Conservation (phyloP, 495 filamentous ascomycete species). For the Hypoxylon fragiforme region DNA sequence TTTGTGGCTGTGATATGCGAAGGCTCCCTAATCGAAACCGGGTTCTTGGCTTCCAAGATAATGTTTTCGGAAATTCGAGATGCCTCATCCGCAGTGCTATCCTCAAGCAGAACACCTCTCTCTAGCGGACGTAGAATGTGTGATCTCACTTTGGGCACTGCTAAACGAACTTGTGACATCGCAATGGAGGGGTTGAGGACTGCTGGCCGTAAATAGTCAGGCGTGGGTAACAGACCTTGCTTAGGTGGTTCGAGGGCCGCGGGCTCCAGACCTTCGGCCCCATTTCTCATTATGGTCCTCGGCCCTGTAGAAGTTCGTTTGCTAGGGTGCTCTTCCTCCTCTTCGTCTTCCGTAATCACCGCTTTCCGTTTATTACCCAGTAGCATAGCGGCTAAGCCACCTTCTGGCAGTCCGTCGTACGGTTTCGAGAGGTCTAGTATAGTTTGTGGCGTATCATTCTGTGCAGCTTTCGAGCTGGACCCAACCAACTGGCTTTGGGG, state of each 20-base stretch:
- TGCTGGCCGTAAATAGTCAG: slow-evolving; percentile 86
- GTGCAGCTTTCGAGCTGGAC: slow-evolving; percentile 61
- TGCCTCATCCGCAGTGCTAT: slow-evolving; percentile 59
- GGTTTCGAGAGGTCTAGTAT: slow-evolving; percentile 92
- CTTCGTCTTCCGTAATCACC: slow-evolving; percentile 65
- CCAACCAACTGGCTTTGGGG: slow-evolving; percentile 82
- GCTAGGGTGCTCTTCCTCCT: slow-evolving; percentile 60
- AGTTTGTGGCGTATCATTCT: slow-evolving; percentile 77
- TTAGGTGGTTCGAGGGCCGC: slow-evolving; percentile 57
- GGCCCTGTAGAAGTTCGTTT: slow-evolving; percentile 71
- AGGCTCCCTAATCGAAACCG: slow-evolving; percentile 71
- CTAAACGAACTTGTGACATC: slow-evolving; percentile 83
- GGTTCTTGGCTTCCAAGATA: slow-evolving; percentile 54
- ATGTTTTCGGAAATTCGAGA: slow-evolving; percentile 61
- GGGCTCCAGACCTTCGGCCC: slow-evolving; percentile 73
- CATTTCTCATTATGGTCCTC: slow-evolving; percentile 73
- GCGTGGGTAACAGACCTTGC: slow-evolving; percentile 70
- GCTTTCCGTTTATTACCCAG: slow-evolving; percentile 92
- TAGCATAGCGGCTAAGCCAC: slow-evolving; percentile 80
- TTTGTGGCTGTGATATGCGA: slow-evolving; percentile 78
- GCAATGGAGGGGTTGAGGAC: slow-evolving; percentile 77
- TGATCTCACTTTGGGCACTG: slow-evolving; percentile 83
- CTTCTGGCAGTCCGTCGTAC: slow-evolving; percentile 89
- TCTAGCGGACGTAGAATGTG: slow-evolving; percentile 73
- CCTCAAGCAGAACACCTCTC: slow-evolving; percentile 48